Base-by-base conservation (phyloP, 805 yeast genomes). In the Lipomyces kockii region DNA sequence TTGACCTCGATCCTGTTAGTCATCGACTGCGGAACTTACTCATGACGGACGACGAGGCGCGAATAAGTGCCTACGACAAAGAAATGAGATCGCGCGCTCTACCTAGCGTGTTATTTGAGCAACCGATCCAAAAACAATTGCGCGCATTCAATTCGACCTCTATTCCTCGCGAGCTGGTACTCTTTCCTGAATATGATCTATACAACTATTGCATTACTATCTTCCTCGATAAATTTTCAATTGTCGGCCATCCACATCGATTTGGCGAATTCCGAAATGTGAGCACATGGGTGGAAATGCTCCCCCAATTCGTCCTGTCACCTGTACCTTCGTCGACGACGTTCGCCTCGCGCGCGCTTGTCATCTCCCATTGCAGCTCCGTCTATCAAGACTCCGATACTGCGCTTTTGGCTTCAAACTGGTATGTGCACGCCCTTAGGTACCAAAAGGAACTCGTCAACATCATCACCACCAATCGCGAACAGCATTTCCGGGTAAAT, bases 311-410 rank as follows among this genome's bases (percentile, higher is more conserved):
- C 37, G 64, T 64, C 20, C 56, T 64, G 29, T 34, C 67, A 8
- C 20, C 57, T 3, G n/a, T 17, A n/a, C 46, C 61, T 11, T 52
- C 59, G 25, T 53, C 62, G 25, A 43, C 64, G 11, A 60, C 61
- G n/a, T 60, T 60, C 29, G 63, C 67, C n/a, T 32, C 67, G 14
- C 58, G 67, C n/a, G 60, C 67, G 17, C 43, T 64, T 29, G 52
- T 64, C n/a, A 32, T 64, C 20, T 43, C 53, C 27, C 60, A 60
- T 25, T 56, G 61, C 53, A 49, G 61, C 11, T 8, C 22, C 12
- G 4, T 29, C 4, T 37, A n/a, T 14, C 51, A 20, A 4, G 67
- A 64, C 22, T 32, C 54, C 3, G 61, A 64, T 34, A 35, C 60
- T 32, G 56, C 37, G 3, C n/a, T 60, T 3, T 29, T 64, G 25